Conservation (phyloP, 805 yeast genomes). For the Candida silvatica region DNA sequence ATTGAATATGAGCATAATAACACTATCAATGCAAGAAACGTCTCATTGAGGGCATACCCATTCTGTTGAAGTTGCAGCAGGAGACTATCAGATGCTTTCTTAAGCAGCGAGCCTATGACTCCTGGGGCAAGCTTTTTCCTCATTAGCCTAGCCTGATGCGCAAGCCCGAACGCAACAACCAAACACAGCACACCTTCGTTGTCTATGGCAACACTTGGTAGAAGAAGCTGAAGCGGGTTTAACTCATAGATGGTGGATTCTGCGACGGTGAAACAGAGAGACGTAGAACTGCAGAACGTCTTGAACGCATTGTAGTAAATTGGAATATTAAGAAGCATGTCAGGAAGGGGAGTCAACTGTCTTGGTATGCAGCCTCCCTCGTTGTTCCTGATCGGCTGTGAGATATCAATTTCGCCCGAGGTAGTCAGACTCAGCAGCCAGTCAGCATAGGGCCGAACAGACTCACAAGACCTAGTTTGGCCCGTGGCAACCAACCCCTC, state of each 20-base stretch:
- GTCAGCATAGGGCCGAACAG: too few species aligned
- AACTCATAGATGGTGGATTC: constrained; percentile 46
- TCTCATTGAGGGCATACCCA: not conserved
- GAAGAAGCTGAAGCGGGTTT: constrained; percentile 58
- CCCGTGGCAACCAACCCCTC: too few species aligned
- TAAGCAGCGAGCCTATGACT: not conserved
- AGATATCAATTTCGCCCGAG: too few species aligned
- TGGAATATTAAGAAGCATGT: constrained; percentile 50
- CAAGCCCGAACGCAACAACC: constrained; percentile 40
- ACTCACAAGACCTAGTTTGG: too few species aligned
- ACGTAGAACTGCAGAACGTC: not conserved
- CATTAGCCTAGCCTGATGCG: constrained; percentile 21
- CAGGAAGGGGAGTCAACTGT: constrained; percentile 41
- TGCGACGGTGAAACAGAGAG: not conserved
- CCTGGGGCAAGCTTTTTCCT: not conserved
- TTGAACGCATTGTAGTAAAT: constrained; percentile 46
- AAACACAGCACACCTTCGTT: constrained; percentile 49
- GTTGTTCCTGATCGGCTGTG: too few species aligned
- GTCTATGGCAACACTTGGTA: constrained; percentile 62
- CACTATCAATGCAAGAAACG: not conserved
- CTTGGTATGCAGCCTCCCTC: too few species aligned
- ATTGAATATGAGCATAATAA: not conserved
- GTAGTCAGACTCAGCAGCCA: too few species aligned
- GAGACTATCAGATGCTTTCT: not conserved
- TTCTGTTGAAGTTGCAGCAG: not conserved